Evolutionary conservation across 441 rosid species (phyloP), one percentile per base, ranked within the genome.

Genomic region (Eruca vesicaria): DNA sequence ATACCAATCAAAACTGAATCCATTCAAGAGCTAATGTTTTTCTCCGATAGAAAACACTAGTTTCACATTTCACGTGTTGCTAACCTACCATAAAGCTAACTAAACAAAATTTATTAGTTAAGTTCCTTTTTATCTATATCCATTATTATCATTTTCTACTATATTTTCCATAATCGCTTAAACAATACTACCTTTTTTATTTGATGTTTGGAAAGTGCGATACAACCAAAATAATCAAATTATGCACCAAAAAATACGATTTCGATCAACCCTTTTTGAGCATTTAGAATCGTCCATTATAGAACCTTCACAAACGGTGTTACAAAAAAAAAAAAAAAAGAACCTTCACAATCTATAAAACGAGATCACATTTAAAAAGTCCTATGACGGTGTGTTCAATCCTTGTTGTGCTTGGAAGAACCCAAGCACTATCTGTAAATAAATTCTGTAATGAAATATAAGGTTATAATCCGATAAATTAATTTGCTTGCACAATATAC

Each of bases 291-390:
- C 61, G 7, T 71, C 23, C 5, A 1, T 48, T 61, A 33, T 20
- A 48, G 4, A 60, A n/a, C n/a, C n/a, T n/a, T n/a, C n/a, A n/a
- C n/a, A n/a, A n/a, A n/a, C n/a, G n/a, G n/a, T n/a, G n/a, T n/a
- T n/a, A n/a, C n/a, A n/a, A n/a, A n/a, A n/a, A n/a, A n/a, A n/a
- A n/a, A n/a, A n/a, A n/a, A n/a, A n/a, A n/a, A n/a, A n/a, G 78
- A 84, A 58, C 63, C 75, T 77, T 38, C 55, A 2, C 60, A 35
- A 52, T 7, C 61, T 50, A 35, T 75, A 68, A 35, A 41, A 74
- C 68, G 3, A 16, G 11, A 28, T 29, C 26, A 45, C 21, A 41
- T 23, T 23, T 16, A n/a, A n/a, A n/a, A n/a, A n/a, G n/a, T n/a
- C n/a, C n/a, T n/a, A n/a, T n/a, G n/a, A n/a, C n/a, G n/a, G n/a